phyloP scores from a whole-genome alignment of 768 basidiomycete species.

The Clitopilus hobsonii region DNA sequence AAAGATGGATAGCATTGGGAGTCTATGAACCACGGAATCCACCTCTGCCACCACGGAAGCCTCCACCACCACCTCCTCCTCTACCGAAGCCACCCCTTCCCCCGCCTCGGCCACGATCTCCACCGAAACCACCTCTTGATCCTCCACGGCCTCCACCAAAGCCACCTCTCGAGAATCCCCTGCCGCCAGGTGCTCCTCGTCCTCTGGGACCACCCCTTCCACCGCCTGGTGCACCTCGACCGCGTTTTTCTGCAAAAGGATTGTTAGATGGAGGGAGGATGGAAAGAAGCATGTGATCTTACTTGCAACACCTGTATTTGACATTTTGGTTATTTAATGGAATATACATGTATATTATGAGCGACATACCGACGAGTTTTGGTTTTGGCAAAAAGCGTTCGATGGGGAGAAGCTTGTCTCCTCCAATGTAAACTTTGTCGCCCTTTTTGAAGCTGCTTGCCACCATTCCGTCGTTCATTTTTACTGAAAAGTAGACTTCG shows the following conservation, averaged over 20 bases:
- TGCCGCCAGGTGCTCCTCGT: conserved; percentile 30
- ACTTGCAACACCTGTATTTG: conserved; percentile 43
- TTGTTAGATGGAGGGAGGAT: conserved; percentile 6
- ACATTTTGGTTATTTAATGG: not conserved
- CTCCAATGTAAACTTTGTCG: conserved; percentile 95
- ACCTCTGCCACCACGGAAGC: conserved; percentile 31
- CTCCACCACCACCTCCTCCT: conserved; percentile 40
- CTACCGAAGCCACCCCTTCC: conserved; percentile 27
- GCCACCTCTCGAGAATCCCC: conserved; percentile 23
- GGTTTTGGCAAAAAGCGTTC: conserved; percentile 97
- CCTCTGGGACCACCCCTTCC: conserved; percentile 16
- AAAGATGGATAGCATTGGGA: not conserved
- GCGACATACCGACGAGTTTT: conserved; percentile 57
- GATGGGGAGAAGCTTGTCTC: conserved; percentile 95
- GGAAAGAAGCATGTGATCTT: conserved; percentile 17
- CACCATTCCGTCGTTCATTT: conserved; percentile 95
- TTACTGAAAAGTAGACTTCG: conserved; percentile 96
- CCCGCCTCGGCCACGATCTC: conserved; percentile 40
- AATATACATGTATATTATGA: conserved; percentile 7
- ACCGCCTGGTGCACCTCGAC: conserved; percentile 30
- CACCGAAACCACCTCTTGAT: conserved; percentile 24
- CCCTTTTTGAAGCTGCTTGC: conserved; percentile 95
- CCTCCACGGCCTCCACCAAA: conserved; percentile 25
- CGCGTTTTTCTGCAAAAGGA: conserved; percentile 28
- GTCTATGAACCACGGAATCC: conserved; percentile 18